Evolutionary conservation across 306 rosid species (phyloP).

Genomic region (Castanea crenata): DNA sequence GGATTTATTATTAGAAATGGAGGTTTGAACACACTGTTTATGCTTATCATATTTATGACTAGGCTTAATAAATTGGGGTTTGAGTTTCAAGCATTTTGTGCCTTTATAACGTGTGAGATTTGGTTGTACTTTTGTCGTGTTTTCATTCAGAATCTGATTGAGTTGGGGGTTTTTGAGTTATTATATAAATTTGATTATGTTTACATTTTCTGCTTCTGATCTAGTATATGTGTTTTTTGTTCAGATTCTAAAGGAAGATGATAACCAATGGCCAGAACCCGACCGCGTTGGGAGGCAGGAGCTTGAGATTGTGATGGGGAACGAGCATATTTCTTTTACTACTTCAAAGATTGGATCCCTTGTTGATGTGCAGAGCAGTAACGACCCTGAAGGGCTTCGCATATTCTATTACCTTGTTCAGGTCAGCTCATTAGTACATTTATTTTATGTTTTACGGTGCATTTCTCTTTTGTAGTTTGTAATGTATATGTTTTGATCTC

Average conservation of each 20-base stretch:
- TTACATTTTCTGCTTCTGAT: not conserved
- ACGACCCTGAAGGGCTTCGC: conserved; percentile 99
- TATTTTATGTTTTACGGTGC: not conserved
- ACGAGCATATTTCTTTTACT: conserved; percentile 94
- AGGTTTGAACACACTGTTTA: too few species aligned
- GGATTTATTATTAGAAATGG: too few species aligned
- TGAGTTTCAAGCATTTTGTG: not conserved
- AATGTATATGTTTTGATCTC: not conserved
- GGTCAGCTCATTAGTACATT: conserved; percentile 39
- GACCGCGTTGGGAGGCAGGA: conserved; percentile 96
- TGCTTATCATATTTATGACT: too few species aligned
- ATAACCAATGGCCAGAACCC: conserved; percentile 97
- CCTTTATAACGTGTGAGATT: not conserved
- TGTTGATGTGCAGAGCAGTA: conserved; percentile 94
- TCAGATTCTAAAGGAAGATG: conserved; percentile 96
- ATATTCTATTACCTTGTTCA: conserved; percentile 97
- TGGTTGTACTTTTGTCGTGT: too few species aligned
- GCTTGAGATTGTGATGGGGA: conserved; percentile 98
- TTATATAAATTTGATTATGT: not conserved
- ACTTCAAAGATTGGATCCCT: conserved; percentile 97
- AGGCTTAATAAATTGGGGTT: too few species aligned
- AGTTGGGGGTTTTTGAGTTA: not conserved
- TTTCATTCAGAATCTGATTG: not conserved
- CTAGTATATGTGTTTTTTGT: not conserved
- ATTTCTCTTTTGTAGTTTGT: not conserved